Percentiles rank a stretch among this genome's conserved stretches.
These are phyloP conservation scores for Sarocladium brachiariae DNA, from an alignment of 2,329 filamentous ascomycete species.

Conservation along the genomic window DNA sequence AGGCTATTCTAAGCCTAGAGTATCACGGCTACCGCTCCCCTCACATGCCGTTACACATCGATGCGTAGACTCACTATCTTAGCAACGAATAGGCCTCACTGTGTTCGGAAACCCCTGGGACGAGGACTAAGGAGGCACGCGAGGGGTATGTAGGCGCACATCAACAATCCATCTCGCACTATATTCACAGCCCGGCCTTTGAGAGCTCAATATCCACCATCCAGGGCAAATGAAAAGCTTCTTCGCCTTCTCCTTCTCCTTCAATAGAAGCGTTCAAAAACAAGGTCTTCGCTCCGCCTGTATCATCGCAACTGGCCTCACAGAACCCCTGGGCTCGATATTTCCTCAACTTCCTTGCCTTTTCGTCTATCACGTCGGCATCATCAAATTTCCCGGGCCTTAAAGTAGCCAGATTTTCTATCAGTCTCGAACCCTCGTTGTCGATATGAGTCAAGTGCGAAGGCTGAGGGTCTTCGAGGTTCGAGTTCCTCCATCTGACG, in stretches of 20 bases:
- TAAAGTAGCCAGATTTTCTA: slow-evolving; percentile 26
- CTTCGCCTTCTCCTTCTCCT: slow-evolving; percentile 40
- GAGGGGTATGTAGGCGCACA: no score
- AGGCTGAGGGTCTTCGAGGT: slow-evolving; percentile 14
- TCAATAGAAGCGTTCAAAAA: slow-evolving; percentile 50
- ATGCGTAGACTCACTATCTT: no score
- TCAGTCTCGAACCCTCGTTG: slow-evolving; percentile 30
- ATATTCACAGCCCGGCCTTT: no score
- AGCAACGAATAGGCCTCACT: no score
- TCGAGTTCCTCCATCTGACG: slow-evolving; percentile 37
- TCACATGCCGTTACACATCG: no score
- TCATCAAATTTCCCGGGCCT: neutral
- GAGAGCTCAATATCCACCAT: slow-evolving; percentile 2
- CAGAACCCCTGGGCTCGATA: slow-evolving; percentile 23
- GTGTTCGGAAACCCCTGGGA: no score
- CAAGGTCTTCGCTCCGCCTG: slow-evolving; percentile 35
- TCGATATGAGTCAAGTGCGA: slow-evolving; percentile 43
- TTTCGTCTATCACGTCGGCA: slow-evolving; percentile 15
- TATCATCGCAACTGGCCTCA: slow-evolving; percentile 20
- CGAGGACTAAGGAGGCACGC: no score
- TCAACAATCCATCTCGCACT: no score
- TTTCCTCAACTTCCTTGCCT: slow-evolving; percentile 23
- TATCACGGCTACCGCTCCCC: no score
- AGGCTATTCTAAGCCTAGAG: no score
- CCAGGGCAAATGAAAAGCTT: neutral